Evolutionary conservation across 805 yeast genomes (phyloP).

Genomic region (Yarrowia alimentaria): DNA sequence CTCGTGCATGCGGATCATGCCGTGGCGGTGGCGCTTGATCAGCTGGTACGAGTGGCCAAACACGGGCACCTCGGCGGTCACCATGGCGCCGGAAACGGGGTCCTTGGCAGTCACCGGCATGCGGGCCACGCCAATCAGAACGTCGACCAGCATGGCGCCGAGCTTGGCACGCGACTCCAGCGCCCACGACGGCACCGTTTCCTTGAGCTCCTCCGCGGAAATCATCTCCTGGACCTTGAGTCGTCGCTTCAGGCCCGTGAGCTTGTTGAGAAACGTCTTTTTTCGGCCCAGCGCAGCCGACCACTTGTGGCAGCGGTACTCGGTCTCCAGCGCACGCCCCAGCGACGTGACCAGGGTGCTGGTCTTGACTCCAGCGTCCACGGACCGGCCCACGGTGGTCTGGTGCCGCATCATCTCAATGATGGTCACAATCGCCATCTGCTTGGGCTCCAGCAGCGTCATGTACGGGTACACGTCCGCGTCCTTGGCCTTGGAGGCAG

Average conservation of each 20-base stretch:
- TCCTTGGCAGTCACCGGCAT: conserved; percentile 77
- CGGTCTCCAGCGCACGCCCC: conserved; percentile 81
- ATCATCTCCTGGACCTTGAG: conserved; percentile 9
- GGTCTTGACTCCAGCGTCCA: conserved; percentile 74
- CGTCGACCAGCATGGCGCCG: conserved; percentile 75
- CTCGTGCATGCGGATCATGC: conserved; percentile 75
- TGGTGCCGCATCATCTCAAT: conserved; percentile 73
- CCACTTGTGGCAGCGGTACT: conserved; percentile 47
- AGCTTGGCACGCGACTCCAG: conserved; percentile 60
- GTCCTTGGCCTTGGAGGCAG: conserved; percentile 37
- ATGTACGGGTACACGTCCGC: conserved; percentile 54
- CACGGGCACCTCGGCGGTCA: conserved; percentile 82
- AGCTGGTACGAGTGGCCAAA: conserved; percentile 86
- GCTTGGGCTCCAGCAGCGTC: conserved; percentile 68
- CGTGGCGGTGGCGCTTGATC: conserved; percentile 72
- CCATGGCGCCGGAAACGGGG: conserved; percentile 67
- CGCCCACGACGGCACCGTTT: conserved; percentile 49
- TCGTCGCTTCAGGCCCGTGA: conserved; percentile 7
- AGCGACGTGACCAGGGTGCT: conserved; percentile 78
- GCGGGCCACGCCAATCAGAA: conserved; percentile 77
- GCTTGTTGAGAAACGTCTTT: conserved; percentile 5
- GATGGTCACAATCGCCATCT: conserved; percentile 79
- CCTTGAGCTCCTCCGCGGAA: conserved; percentile 10
- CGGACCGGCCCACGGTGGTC: conserved; percentile 60
- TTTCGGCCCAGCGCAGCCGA: conserved; percentile 28